Base-by-base conservation (phyloP, 176 grass and related monocot genomes). In the Zizania latifolia region DNA sequence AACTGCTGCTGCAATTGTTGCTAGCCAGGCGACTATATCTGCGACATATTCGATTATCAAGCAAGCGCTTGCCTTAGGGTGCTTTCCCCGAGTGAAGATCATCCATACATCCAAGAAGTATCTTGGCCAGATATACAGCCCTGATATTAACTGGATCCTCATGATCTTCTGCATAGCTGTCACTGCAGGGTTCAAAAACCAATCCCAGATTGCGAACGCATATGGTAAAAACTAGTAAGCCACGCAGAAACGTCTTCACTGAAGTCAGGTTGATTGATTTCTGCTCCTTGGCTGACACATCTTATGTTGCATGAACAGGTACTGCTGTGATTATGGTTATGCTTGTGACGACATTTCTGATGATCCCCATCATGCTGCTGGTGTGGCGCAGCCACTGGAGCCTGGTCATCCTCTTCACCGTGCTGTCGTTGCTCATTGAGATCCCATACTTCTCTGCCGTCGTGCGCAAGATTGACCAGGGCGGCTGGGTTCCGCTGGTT, bases 241-340 rank as follows among this genome's bases (percentile, higher is more conserved):
- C 6, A 15, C 15, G 2, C 5, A 5, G 23, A 41, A 50, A 65
- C 67, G n/a, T n/a, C n/a, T 60, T 39, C 2, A n/a, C 1, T 17
- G 14, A 6, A 16, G 36, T 33, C 17, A 22, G 2, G 1, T 58
- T 53, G 48, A 53, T 53, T 53, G n/a, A n/a, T n/a, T 37, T 19
- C 10, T 62, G 14, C 35, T 71, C 34, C 19, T 23, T 66, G 62
- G 8, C 67, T 78, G 39, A 87, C 74, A 54, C 19, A 30, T 41
- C n/a, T 17, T 10, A 21, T 75, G n/a, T 38, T 55, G 16, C 24
- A 37, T 33, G 43, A 76, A 74, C 78, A 97, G 93, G 93, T 61
- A 97, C 86, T 69, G 93, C 93, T 45, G 93, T 97, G 40, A 89
- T 97, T n/a, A 92, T 93, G 23, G 93, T 93, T 48, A 97, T 97